Base-by-base conservation (phyloP, 148 eudicot genomes). In the Persicaria maculosa region DNA sequence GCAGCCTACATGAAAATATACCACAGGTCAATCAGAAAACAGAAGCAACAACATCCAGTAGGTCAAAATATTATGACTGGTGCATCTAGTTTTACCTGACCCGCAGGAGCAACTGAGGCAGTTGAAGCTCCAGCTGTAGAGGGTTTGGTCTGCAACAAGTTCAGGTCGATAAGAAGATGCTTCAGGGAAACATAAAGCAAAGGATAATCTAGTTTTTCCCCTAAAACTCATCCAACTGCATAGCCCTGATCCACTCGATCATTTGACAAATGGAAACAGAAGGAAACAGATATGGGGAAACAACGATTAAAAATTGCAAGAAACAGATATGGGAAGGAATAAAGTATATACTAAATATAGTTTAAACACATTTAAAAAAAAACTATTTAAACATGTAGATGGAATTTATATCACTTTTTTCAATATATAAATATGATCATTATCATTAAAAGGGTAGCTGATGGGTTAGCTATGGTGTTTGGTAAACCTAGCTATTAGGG, bases 51-150 rank as follows among this genome's bases (percentile, higher is more conserved):
- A 19, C 71, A 45, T 11, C 45, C 9, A 65, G 19, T 9, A 67
- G 11, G 20, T 16, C 71, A 68, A 22, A 74, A 9, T 67, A 25
- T 44, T 47, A 48, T 53, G 43, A 72, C 48, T 12, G 44, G 7
- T 25, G 64, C 46, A 65, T 2, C 44, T 73, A 70, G 52, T 54
- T 73, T 64, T 82, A 91, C 93, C 84, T 81, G 83, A 72, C 57
- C 77, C 65, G 84, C 77, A 77, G 97, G 83, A 54, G 88, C 73
- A 47, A 77, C 74, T 16, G 92, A 78, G 61, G 72, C 77, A 14
- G 86, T 84, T 75, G 91, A 79, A n/a, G 81, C 84, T 72, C 80
- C 89, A 76, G 88, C 76, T 65, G 89, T 53, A 15, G 92, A 71
- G 61, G 80, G 83, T 83, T 89, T 91, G 48, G 62, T 83, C 97